Evolutionary conservation across 768 basidiomycete genomes (phyloP), one percentile per base, ranked within the genome.

Genomic region (Sarcodon aspratus): DNA sequence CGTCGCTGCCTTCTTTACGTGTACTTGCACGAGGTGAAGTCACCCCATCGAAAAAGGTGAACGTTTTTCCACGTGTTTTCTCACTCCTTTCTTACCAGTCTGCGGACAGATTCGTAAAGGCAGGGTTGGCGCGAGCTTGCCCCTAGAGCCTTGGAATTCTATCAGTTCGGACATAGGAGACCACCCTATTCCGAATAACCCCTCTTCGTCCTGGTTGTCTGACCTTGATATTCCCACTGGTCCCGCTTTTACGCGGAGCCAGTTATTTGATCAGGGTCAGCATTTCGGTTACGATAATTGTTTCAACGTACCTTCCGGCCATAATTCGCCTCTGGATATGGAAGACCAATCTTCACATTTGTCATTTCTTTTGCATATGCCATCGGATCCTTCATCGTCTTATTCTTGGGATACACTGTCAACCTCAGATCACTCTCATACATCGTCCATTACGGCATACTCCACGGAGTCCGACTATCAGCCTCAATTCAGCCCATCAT

Each of bases 1-100:
- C 73, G 3, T 73, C 72, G 1, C 53, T 73, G 18, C 72, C 72
- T 1, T 69, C 73, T 0, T 53, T 73, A 35, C 57, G 64, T 48
- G 59, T 66, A 3, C 65, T 73, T 21, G 59, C 71, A 9, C 62
- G 62, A 37, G 60, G 63, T 51, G 61, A 68, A 46, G 53, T 68
- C 11, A 52, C 62, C 33, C 50, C 65, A 8, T 66, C 69, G 11
- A 64, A 57, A 54, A 69, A 69, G 64, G 72, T 72, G 50, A 44
- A 49, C 18, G 37, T 13, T 32, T 18, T 45, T 44, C 44, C 55
- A 48, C 50, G 48, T 44, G 36, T 15, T 42, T 21, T 43, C 27
- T 45, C 34, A 5, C 27, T 31, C 47, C 36, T 9, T 31, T 47
- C 33, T 15, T 36, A 49, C 54, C 21, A 42, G 46, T 13, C 34